Conservation (phyloP, 2,329 filamentous ascomycete species). For the Cryphonectria nitschkei region DNA sequence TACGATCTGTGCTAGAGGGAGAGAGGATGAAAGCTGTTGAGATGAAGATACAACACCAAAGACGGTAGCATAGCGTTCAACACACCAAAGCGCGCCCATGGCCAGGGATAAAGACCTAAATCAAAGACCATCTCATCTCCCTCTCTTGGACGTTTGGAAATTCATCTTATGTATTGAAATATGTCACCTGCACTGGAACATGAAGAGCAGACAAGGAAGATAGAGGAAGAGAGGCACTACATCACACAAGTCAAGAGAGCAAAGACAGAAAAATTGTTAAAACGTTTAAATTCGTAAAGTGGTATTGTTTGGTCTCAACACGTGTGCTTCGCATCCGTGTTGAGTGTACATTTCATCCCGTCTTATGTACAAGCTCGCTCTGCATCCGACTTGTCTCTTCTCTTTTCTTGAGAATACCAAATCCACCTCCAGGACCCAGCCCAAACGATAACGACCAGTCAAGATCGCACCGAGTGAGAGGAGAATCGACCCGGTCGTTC, state of each 20-base stretch:
- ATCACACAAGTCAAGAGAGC: background rate
- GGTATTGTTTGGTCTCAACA: slow-evolving; percentile 2
- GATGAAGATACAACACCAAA: background rate
- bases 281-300: background rate
- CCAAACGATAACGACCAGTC: background rate
- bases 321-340: too few species aligned
- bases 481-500: slow-evolving; percentile 28
- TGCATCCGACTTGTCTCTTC: background rate
- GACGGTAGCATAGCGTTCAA: background rate
- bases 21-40: background rate
- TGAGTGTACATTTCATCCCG: background rate
- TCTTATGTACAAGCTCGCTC: slow-evolving; percentile 8
- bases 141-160: background rate
- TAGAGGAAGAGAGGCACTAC: background rate
- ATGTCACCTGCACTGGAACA: background rate
- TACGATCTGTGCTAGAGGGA: background rate
- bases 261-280: background rate
- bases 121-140: slow-evolving; percentile 1
- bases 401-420: background rate
- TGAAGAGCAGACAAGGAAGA: background rate
- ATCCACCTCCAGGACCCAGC: slow-evolving; percentile 10
- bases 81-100: background rate
- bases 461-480: slow-evolving; percentile 12
- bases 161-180: background rate
- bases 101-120: background rate